Evolutionary conservation across 2,329 filamentous ascomycete genomes (phyloP).

Genomic region (Chrysoporthe puriensis): DNA sequence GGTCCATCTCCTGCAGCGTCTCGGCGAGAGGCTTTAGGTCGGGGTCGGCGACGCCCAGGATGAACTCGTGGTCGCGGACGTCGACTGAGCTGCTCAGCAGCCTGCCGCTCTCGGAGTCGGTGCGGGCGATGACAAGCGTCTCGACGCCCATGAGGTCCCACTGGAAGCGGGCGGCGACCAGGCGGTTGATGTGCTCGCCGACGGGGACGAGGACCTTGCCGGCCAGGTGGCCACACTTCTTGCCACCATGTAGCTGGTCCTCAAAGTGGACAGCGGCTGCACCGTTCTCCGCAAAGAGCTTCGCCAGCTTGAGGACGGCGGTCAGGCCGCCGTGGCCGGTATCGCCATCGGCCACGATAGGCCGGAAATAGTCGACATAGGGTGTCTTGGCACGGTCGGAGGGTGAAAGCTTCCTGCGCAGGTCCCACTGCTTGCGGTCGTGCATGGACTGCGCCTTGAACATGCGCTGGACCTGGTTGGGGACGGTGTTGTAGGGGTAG

Average conservation of each 20-base stretch:
- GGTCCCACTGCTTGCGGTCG: conserved; percentile 93
- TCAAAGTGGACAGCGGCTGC: conserved; percentile 97
- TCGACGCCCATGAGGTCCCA: conserved; percentile 98
- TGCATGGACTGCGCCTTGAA: conserved; percentile 98
- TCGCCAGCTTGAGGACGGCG: conserved; percentile 92
- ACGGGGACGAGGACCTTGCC: conserved; percentile 95
- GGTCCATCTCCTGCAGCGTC: conserved; percentile 87
- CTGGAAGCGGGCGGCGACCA: conserved; percentile 90
- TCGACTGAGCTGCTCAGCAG: conserved; percentile 90
- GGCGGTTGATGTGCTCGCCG: conserved; percentile 93
- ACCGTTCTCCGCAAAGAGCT: conserved; percentile 96
- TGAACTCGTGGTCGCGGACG: conserved; percentile 94
- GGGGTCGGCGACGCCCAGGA: conserved; percentile 79
- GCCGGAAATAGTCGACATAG: conserved; percentile 89
- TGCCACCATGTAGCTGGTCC: conserved; percentile 95
- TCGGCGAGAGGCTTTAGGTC: conserved; percentile 83
- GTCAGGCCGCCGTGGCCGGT: conserved; percentile 93
- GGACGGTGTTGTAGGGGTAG: conserved; percentile 98
- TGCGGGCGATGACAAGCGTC: conserved; percentile 92
- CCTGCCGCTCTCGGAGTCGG: conserved; percentile 92
- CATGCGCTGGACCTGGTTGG: conserved; percentile 94
- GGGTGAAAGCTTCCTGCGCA: conserved; percentile 74
- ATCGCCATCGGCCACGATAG: conserved; percentile 95
- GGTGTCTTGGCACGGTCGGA: conserved; percentile 75
- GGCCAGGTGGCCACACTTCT: conserved; percentile 96